A percentile compares a stretch with the other conserved stretches of the same genome.
Evolutionary conservation across 345 rosid species (phyloP).

Genomic region (Fremontodendron californicum): DNA sequence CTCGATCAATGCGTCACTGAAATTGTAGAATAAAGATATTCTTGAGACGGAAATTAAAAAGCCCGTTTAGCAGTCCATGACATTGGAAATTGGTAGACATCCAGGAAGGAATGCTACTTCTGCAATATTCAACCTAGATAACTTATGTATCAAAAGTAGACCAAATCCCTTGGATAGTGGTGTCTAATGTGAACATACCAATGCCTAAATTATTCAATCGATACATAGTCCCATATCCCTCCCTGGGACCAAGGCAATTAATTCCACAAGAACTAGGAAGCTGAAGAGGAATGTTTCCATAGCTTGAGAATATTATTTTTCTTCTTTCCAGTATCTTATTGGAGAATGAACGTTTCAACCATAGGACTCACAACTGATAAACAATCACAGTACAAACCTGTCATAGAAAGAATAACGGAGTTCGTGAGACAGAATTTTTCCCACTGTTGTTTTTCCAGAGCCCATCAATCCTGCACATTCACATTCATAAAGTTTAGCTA

Average conservation of each 20-base stretch:
- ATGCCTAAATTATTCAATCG: neutral
- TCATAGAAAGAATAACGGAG: constrained; percentile 73
- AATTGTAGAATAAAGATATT: neutral
- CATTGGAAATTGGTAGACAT: neutral
- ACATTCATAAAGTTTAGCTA: constrained; percentile 10
- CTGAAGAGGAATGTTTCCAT: neutral
- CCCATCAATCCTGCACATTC: constrained; percentile 86
- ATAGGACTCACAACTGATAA: constrained; percentile 4
- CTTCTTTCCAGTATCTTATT: neutral
- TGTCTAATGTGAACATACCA: neutral
- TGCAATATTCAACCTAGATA: constrained; percentile 1
- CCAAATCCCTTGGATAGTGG: neutral
- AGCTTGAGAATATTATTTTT: neutral
- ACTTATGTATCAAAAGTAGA: neutral
- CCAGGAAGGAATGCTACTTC: neutral
- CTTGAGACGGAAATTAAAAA: constrained; percentile 3
- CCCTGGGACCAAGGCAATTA: neutral
- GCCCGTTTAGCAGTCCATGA: constrained; percentile 1
- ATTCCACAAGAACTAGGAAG: constrained; percentile 3
- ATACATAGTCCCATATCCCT: neutral
- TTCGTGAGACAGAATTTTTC: constrained; percentile 66
- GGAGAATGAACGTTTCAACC: neutral
- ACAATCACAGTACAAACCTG: constrained; percentile 50
- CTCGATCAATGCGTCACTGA: constrained; percentile 77
- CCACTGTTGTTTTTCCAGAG: constrained; percentile 93